Evolutionary conservation across 371 early-diverging fungal genomes (phyloP), one percentile per base, ranked within the genome.

Genomic region (Mortierella polycephala): DNA sequence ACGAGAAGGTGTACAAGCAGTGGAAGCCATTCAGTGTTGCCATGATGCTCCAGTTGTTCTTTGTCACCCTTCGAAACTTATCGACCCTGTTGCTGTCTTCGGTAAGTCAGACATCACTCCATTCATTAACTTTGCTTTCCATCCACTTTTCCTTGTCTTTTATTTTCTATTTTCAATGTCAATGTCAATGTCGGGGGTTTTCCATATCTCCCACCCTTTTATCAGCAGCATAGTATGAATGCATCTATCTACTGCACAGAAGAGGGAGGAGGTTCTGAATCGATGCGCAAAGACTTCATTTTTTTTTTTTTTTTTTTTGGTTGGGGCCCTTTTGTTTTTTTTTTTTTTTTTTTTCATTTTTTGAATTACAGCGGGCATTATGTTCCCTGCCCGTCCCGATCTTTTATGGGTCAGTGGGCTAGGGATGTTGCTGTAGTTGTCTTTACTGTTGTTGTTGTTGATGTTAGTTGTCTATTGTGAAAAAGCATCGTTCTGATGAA

Each of bases 71-170:
- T 0, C 64, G 77, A 30, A 76, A 76, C 53, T 30, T 76, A 11
- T 47, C 77, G 12, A 76, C 77, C 21, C 59, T 71, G 58, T 52
- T 76, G 64, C 50, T 76, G 9, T 76, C 77, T 10, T 76, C 72
- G 47, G 77, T 71, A 68, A 64, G 76, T 67, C 6, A 5, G 5
- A 7, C 30, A 30, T 4, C 30, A 30, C 30, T 4, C 30, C 4
- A 30, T 2, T 30, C 30, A 30, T 30, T 30, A 30, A 30, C 30
- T 30, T 30, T 4, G 4, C 30, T 23, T 0, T 4, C 8, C 1
- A 5, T n/a, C 8, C 16, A 16, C 16, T 55, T 14, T 49, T 7
- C n/a, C 16, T 40, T 45, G 0, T 68, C 5, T 53, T 18, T 59
- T 21, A n/a, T 23, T 39, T 54, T 45, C 30, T 12, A 20, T 9